Evolutionary conservation across 2,329 filamentous ascomycete species (phyloP), one percentile per base, ranked within the genome.

Genomic region (Penicillium sp.): DNA sequence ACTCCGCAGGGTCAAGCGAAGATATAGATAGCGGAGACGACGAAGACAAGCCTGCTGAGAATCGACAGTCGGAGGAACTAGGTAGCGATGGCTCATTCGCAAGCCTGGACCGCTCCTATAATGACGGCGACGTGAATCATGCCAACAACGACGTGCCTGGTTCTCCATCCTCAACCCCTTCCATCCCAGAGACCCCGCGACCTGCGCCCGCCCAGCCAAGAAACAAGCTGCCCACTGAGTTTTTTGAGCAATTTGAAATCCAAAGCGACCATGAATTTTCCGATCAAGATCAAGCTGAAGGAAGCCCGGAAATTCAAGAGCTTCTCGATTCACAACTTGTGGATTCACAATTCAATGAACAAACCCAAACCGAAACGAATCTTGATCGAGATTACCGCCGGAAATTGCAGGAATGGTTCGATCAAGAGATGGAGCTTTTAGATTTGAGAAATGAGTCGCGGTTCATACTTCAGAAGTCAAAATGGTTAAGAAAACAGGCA

Each of bases 391-490:
- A n/a, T 26, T 16, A 21, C 21, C 7, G 49, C 21, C 49, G 31
- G 3, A 31, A 55, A 9, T 26, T 55, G 13, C 23, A 31, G 10
- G 23, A 29, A 3, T 52, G 53, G 49, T 45, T 55, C 36, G 24
- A 28, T 21, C 34, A 31, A 12, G 49, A 55, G 34, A 48, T 55
- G 15, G n/a, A 49, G 12, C 16, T 28, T 16, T 45, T 45, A 13
- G 28, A 34, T n/a, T 29, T 43, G 36, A 46, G 33, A 13, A 9
- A 5, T 13, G 24, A 44, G 3, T 55, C 49, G 53, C 39, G 44
- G 23, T 49, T 15, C 2, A 28, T 55, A 15, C 39, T 39, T 12
- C 12, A 15, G 18, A 38, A 21, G n/a, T 24, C 24, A 13, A 49
- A 31, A 33, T 7, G 4, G 1, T 31, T 55, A 33, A 47, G 50